Percentiles rank a stretch among this genome's conserved stretches.
phyloP scores from a whole-genome alignment of 1,284 basidiomycete genomes.

The Sanguinoderma infundibulare region DNA sequence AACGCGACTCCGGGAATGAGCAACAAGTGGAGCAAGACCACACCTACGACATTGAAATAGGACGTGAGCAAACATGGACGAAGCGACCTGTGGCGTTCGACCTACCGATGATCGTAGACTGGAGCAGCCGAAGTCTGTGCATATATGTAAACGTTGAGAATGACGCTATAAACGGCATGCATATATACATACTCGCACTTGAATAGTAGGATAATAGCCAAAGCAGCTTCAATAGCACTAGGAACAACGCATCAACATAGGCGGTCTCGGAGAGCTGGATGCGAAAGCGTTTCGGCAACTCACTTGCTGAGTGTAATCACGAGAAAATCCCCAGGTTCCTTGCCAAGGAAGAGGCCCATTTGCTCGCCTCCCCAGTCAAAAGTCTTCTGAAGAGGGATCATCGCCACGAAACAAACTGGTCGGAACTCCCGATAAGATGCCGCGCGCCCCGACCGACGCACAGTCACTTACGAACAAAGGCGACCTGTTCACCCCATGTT shows the following conservation, averaged over 20 bases:
- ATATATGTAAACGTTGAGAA: background rate
- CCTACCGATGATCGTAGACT: conserved; percentile 61
- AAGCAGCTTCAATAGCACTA: conserved; percentile 58
- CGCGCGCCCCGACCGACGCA: background rate
- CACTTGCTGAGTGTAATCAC: conserved; percentile 67
- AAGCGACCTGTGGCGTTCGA: background rate
- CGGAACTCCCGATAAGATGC: background rate
- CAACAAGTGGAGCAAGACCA: conserved; percentile 63
- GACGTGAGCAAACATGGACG: no score
- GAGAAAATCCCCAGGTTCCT: conserved; percentile 60
- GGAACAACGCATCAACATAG: background rate
- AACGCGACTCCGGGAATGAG: conserved; percentile 65
- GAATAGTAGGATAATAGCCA: conserved; percentile 66
- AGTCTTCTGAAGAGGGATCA: conserved; percentile 59
- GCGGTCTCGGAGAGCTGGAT: conserved; percentile 43
- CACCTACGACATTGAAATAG: conserved; percentile 42
- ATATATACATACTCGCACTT: conserved; percentile 52
- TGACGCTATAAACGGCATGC: background rate
- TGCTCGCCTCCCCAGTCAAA: conserved; percentile 69
- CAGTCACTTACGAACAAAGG: conserved; percentile 43
- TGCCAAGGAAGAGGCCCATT: conserved; percentile 60
- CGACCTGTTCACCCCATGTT: conserved; percentile 30
- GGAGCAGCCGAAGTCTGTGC: conserved; percentile 54
- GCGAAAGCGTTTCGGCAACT: conserved; percentile 9
- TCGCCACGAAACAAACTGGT: conserved; percentile 59